Base-by-base conservation (phyloP, 768 basidiomycete genomes). In the Trametes punicea region DNA sequence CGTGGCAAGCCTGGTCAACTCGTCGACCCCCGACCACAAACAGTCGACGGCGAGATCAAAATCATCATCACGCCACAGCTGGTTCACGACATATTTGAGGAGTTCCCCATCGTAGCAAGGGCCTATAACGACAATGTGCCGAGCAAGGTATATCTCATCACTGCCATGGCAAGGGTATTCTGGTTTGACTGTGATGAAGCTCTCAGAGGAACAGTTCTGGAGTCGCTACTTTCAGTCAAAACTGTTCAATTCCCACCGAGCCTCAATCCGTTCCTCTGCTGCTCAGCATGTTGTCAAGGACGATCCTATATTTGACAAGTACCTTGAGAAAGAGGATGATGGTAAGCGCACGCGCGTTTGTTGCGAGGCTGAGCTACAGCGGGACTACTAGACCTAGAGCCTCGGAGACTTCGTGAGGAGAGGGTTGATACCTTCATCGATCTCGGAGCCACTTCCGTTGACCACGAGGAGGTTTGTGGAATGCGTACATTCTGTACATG, bases 61-160 rank as follows among this genome's bases (percentile, higher is more conserved):
- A 91, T 94, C 60, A 82, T 87, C 60, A 87, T 96, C 45, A 95
- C 93, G 2, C 90, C 90, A 15, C 91, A 94, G 70, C 79, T 98
- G 41, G 89, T 96, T 30, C 85, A 91, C 64, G 96, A 98, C 65
- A 93, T 98, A 46, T 99, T 99, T 65, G 94, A 98, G 61, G 95
- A 97, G 73, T 98, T 94, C 68, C 95, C 97, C 2, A 88, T 97
- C 29, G 93, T 98, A 11, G 86, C 88, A 36, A 89, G 84, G 70
- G 96, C 94, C 0, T 96, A 97, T 65, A 86, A 75, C 57, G 94
- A 96, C 66, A 94, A 95, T 62, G 95, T 98, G 1, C 94, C 96
- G 2, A 81, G 73, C 61, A 88, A 90, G 78, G 94, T 88, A 74
- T 56, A 11, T 20, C 34, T 38, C 50, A 21, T 18, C 49, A 52